Base-by-base conservation (phyloP, 2,329 filamentous ascomycete species). In the Coniella lustricola region DNA sequence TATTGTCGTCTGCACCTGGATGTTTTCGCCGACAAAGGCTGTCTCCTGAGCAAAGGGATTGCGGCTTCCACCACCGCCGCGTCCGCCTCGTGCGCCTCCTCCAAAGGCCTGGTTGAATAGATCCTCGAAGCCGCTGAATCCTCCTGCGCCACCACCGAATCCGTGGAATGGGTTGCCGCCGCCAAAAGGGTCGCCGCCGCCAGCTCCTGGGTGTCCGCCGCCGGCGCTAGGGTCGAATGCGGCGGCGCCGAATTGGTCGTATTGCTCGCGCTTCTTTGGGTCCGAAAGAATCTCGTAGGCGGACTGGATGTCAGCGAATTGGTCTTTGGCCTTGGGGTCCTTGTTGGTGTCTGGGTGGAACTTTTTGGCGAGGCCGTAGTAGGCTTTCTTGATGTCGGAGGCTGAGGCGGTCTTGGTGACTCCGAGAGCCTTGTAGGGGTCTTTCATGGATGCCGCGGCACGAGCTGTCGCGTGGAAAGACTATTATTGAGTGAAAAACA, bases 331-430 rank as follows among this genome's bases (percentile, higher is more conserved):
- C n/a, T 74, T 77, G 3, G 87, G 67, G 58, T 97, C 93, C 67
- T 97, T 97, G 75, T 97, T 98, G 32, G 93, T 97, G 65, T 98
- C 93, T 8, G 93, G 93, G 61, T 98, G 93, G 64, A 82, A 98
- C 63, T 97, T 98, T 69, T 98, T 98, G 17, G 93, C 93, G 51
- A 97, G 75, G 44, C 90, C 88, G 64, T 98, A 98, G 73, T 98
- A 98, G 3, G 93, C 90, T 67, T 96, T 97, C 66, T 98, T 98
- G 65, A 98, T 97, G 32, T 97, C 91, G 51, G 81, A 74, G 3
- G 89, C 72, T 1, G 87, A 83, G n/a, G 93, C 88, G 54, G 69
- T 77, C 65, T 91, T 95, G 60, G 74, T 74, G 25, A 98, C 88
- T 13, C 93, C 93, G 22, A 98, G 82, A 3, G 87, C 78, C 56